phyloP scores from a whole-genome alignment of 2,329 filamentous ascomycete species.

The Penicillium sp. region DNA sequence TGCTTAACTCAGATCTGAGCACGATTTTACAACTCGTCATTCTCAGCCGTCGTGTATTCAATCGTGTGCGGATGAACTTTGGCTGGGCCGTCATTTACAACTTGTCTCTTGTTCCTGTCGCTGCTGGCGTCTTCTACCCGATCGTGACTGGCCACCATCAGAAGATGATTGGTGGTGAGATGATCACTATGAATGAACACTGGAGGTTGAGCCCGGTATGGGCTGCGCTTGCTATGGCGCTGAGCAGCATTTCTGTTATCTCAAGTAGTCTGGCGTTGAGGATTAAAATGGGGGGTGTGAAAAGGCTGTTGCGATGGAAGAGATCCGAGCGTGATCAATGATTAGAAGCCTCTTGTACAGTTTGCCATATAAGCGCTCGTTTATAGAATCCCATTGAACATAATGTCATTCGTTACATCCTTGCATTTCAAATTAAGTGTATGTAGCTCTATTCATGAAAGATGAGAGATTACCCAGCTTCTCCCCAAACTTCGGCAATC shows the following conservation, averaged over 20 bases:
- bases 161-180: conserved; percentile 42
- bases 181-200: conserved; percentile 43
- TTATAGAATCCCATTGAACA: not conserved
- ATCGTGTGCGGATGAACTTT: conserved; percentile 83
- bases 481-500: conserved; percentile 75
- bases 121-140: conserved; percentile 78
- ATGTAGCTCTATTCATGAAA: not conserved
- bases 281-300: conserved; percentile 44
- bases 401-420: not conserved
- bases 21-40: conserved; percentile 75
- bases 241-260: conserved; percentile 89
- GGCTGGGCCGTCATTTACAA: conserved; percentile 87
- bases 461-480: conserved; percentile 23
- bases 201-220: conserved; percentile 64
- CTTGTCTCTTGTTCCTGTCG: conserved; percentile 75
- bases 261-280: conserved; percentile 77
- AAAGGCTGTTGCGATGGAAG: conserved; percentile 25
- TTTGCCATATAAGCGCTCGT: conserved; percentile 3
- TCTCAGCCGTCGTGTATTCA: conserved; percentile 74
- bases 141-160: conserved; percentile 52
- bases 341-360: not conserved
- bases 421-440: not conserved
- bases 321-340: conserved; percentile 11
- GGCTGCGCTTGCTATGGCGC: conserved; percentile 90
- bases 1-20: conserved; percentile 72